Evolutionary conservation across 1,139 yeast genomes (phyloP).

Genomic region (Casaregolazyma lundiana): DNA sequence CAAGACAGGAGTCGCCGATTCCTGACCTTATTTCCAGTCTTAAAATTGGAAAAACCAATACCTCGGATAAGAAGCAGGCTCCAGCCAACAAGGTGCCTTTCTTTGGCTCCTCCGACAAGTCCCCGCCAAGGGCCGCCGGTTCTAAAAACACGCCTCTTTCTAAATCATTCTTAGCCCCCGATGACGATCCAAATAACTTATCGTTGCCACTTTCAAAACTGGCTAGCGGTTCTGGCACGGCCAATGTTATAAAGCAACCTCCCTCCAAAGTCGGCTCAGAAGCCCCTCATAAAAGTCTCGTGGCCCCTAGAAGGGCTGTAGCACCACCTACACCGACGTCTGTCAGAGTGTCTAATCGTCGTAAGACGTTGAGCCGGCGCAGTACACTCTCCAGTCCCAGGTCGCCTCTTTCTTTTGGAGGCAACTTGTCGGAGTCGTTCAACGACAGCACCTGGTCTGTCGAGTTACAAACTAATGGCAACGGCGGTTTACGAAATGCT

Average conservation of each 20-base stretch:
- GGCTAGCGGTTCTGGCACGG: neutral
- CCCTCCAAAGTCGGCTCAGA: slow-evolving; percentile 13
- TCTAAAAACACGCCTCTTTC: neutral
- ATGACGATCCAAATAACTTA: neutral
- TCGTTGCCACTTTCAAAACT: slow-evolving; percentile 7
- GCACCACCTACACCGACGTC: slow-evolving; percentile 15
- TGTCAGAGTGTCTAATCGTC: slow-evolving; percentile 14
- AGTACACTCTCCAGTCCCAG: slow-evolving; percentile 8
- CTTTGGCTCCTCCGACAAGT: neutral
- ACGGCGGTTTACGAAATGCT: slow-evolving; percentile 85
- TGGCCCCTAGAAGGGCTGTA: slow-evolving; percentile 17
- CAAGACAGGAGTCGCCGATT: neutral
- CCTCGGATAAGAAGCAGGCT: neutral
- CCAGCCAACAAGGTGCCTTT: neutral
- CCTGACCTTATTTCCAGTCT: slow-evolving; percentile 1
- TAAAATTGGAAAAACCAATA: neutral
- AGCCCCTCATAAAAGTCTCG: slow-evolving; percentile 20
- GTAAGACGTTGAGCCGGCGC: slow-evolving; percentile 4
- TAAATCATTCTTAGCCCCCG: neutral
- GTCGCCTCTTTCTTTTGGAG: neutral
- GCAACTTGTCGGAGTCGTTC: slow-evolving; percentile 40
- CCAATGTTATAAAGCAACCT: neutral
- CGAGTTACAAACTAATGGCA: slow-evolving; percentile 67
- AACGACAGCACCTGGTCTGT: slow-evolving; percentile 74
- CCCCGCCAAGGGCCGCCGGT: neutral